Conservation (phyloP, 31 red algal genomes). For the Odonthalia washingtoniensis region DNA sequence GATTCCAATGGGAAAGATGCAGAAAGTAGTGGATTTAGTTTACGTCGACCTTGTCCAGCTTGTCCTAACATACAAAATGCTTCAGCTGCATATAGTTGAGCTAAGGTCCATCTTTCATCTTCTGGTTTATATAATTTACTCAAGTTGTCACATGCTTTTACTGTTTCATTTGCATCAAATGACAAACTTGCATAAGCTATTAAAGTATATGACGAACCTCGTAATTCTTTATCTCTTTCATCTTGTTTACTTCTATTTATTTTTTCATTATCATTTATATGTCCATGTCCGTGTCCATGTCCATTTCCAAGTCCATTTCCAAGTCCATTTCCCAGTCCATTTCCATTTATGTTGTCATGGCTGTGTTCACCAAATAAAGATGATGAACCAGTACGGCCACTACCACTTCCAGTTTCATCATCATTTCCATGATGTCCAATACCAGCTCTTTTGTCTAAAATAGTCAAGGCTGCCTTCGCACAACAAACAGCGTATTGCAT, state of each 20-base stretch:
- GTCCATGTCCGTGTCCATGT: no score
- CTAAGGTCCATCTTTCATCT: slow-evolving; percentile 54
- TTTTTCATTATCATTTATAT: no score
- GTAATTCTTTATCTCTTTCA: slow-evolving; percentile 26
- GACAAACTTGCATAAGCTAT: slow-evolving; percentile 61
- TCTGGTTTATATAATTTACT: slow-evolving; percentile 41
- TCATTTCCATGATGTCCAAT: background rate
- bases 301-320: no score
- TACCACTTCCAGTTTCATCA: background rate
- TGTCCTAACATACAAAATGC: slow-evolving; percentile 64
- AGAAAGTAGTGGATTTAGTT: slow-evolving; percentile 48
- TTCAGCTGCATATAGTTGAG: slow-evolving; percentile 77
- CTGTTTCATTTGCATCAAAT: slow-evolving; percentile 58
- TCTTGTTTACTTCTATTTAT: background rate
- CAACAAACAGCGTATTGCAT: slow-evolving; percentile 79
- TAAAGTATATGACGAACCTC: slow-evolving; percentile 54
- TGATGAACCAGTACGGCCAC: background rate
- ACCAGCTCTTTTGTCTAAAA: slow-evolving; percentile 30
- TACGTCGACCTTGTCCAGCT: slow-evolving; percentile 49
- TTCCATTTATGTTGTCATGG: background rate
- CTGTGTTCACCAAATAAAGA: background rate
- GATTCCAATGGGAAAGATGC: slow-evolving; percentile 37
- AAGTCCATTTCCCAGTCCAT: background rate
- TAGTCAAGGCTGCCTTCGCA: slow-evolving; percentile 59
- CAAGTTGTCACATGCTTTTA: slow-evolving; percentile 65